Conservation (phyloP, 257 asterid species). For the Hygrophila difformis region DNA sequence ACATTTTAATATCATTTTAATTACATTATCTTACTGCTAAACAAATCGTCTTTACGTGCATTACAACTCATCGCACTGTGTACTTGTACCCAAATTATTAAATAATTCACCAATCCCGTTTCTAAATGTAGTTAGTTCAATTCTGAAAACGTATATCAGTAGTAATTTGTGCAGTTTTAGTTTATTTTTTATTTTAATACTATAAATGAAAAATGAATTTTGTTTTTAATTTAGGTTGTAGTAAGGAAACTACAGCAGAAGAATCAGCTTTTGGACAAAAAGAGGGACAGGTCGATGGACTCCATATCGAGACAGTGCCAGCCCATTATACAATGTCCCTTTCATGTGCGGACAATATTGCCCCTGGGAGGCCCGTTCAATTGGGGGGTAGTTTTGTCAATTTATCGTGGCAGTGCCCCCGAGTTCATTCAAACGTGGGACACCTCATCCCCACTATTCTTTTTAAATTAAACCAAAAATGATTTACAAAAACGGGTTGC, state of each 20-base stretch:
- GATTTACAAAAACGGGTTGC: no score
- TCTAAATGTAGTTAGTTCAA: no score
- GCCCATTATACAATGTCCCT: conserved; percentile 55
- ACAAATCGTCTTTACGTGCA: conserved; percentile 41
- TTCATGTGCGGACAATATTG: conserved; percentile 24
- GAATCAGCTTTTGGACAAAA: conserved; percentile 45
- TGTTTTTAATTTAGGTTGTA: no score
- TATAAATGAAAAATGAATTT: no score
- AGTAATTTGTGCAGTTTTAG: no score
- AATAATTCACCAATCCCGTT: background rate
- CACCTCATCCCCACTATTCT: conserved; percentile 5
- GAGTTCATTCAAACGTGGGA: conserved; percentile 11
- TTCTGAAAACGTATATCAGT: no score
- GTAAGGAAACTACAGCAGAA: no score
- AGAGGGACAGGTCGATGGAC: conserved; percentile 35
- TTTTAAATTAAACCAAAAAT: no score
- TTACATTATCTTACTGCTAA: conserved; percentile 22
- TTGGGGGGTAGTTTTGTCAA: background rate
- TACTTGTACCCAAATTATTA: conserved; percentile 21
- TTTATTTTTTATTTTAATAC: no score
- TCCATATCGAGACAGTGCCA: conserved; percentile 42
- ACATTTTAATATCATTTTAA: conserved; percentile 14
- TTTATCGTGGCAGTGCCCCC: conserved; percentile 6
- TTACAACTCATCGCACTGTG: conserved; percentile 36
- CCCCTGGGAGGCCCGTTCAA: conserved; percentile 18